Evolutionary conservation across 352 stramenopile genomes (phyloP).

Genomic region (Phytophthora podocarpi): DNA sequence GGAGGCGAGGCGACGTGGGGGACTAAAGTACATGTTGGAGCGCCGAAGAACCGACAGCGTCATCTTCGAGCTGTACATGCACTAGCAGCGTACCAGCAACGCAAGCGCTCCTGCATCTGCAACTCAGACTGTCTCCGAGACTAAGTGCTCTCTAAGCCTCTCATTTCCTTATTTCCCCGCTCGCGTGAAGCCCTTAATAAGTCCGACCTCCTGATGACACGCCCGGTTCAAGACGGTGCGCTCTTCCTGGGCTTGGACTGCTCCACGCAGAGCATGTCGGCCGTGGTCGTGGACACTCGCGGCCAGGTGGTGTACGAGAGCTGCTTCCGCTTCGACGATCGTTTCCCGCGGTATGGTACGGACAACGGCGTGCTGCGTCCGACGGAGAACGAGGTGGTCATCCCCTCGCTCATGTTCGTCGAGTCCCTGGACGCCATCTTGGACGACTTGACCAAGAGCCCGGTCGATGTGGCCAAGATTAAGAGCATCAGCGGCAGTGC

Average conservation of each 20-base stretch:
- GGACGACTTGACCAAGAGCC: conserved; percentile 36
- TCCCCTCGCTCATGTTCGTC: conserved; percentile 81
- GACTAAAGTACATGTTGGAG: neutral
- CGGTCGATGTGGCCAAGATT: conserved; percentile 51
- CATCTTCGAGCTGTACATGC: conserved; percentile 22
- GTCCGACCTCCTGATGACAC: conserved; percentile 1
- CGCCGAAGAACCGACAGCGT: conserved; percentile 1
- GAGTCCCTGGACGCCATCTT: conserved; percentile 80
- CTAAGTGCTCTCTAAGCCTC: neutral
- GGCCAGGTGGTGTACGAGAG: conserved; percentile 53
- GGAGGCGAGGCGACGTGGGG: conserved; percentile 19
- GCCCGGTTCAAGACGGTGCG: conserved; percentile 17
- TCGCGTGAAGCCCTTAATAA: conserved; percentile 2
- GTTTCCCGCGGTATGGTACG: conserved; percentile 66
- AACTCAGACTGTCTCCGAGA: neutral
- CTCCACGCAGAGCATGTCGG: conserved; percentile 87
- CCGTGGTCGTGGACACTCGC: conserved; percentile 54
- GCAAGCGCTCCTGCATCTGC: neutral
- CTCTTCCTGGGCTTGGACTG: conserved; percentile 79
- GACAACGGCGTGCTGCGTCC: conserved; percentile 70
- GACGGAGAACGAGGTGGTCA: conserved; percentile 53
- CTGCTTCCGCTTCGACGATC: conserved; percentile 75
- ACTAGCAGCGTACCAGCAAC: conserved; percentile 1
- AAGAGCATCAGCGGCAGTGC: conserved; percentile 73
- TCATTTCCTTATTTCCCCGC: conserved; percentile 24